phyloP scores from a whole-genome alignment of 2,329 filamentous ascomycete species.

The Bipolaris bicolor region DNA sequence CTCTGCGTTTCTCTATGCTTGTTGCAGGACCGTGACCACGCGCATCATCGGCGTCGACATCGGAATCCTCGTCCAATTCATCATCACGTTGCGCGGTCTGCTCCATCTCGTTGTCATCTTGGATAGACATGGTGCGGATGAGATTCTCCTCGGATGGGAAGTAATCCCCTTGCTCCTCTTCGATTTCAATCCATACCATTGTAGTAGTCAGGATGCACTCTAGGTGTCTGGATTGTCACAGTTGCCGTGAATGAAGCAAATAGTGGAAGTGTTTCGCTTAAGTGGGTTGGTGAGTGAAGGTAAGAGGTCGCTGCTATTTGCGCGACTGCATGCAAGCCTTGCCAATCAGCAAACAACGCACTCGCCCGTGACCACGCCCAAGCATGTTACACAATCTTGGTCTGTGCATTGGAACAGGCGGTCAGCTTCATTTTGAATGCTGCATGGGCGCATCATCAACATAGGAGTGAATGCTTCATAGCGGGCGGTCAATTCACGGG shows the following conservation, averaged over 20 bases:
- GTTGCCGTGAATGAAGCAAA: background rate
- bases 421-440: background rate
- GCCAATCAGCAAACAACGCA: constrained; percentile 26
- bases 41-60: constrained; percentile 34
- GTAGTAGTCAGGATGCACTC: background rate
- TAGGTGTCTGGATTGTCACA: background rate
- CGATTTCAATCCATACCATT: constrained; percentile 28
- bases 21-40: constrained; percentile 32
- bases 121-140: constrained; percentile 7
- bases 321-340: constrained; percentile 7
- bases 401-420: background rate
- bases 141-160: constrained; percentile 19
- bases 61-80: constrained; percentile 26
- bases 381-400: background rate
- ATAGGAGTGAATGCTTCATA: background rate
- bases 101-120: constrained; percentile 1
- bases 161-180: constrained; percentile 29
- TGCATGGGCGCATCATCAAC: background rate
- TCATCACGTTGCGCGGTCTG: background rate
- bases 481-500: constrained; percentile 10
- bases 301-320: constrained; percentile 18
- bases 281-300: constrained; percentile 3
- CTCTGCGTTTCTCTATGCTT: constrained; percentile 47
- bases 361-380: constrained; percentile 8
- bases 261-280: background rate